These are phyloP conservation scores for Ceratocystis smalleyi DNA, from an alignment of 2,329 filamentous ascomycete species.

Conservation along the genomic window DNA sequence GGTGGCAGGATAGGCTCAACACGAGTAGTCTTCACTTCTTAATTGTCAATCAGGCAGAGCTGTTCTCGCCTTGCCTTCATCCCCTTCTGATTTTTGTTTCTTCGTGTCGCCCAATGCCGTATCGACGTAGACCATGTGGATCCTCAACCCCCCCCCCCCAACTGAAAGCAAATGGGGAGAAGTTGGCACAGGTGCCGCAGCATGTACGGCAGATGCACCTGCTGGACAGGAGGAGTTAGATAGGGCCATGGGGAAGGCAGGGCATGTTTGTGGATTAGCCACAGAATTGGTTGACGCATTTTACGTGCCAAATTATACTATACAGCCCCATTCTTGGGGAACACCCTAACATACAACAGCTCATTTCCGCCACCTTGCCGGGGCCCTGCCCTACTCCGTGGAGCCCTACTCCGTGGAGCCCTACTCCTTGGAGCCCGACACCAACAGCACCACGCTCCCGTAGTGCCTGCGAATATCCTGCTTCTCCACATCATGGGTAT, in stretches of 20 bases:
- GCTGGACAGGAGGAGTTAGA: conserved; percentile 7
- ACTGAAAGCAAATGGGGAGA: conserved; percentile 20
- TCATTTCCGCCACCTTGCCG: not conserved
- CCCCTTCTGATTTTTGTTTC: not conserved
- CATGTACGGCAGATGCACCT: conserved; percentile 9
- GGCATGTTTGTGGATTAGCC: not conserved
- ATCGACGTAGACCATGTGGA: conserved; percentile 31
- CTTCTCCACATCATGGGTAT: conserved; percentile 91
- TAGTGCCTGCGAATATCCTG: conserved; percentile 80
- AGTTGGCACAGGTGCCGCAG: conserved; percentile 25
- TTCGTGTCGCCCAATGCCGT: not conserved
- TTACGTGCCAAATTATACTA: conserved; percentile 1
- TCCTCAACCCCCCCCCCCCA: conserved; percentile 20
- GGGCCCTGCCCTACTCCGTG: not conserved
- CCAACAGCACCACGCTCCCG: conserved; percentile 69
- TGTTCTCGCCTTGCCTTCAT: not conserved
- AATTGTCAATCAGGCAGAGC: not conserved
- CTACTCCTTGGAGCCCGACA: conserved; percentile 39
- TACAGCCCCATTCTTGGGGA: not conserved
- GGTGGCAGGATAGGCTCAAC: too few relatives aligned
- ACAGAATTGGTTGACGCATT: not conserved
- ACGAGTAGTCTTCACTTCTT: not conserved
- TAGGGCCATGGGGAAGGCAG: not conserved
- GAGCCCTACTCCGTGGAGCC: too few relatives aligned
- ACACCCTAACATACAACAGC: not conserved